phyloP scores from a whole-genome alignment of 2,329 filamentous ascomycete species.

The Aspergillus oerlinghausenensis region DNA sequence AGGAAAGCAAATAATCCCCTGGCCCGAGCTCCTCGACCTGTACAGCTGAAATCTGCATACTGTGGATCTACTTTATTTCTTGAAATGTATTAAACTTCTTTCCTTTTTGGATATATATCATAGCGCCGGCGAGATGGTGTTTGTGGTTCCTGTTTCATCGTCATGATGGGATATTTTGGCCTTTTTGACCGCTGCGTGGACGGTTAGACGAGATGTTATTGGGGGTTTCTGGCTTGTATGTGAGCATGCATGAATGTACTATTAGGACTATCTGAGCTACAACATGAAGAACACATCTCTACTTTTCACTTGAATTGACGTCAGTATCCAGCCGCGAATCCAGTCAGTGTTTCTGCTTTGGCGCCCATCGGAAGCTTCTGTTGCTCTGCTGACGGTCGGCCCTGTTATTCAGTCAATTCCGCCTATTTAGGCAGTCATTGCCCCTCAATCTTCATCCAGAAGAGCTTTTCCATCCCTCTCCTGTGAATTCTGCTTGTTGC shows the following conservation, averaged over 20 bases:
- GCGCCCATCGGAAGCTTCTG: neutral
- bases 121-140: slow-evolving; percentile 35
- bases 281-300: slow-evolving; percentile 9
- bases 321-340: neutral
- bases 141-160: slow-evolving; percentile 6
- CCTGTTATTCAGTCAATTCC: neutral
- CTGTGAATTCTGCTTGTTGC: neutral
- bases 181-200: neutral
- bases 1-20: slow-evolving; percentile 30
- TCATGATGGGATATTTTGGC: slow-evolving; percentile 12
- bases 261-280: neutral
- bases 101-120: slow-evolving; percentile 30
- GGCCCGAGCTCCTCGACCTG: slow-evolving; percentile 28
- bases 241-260: neutral
- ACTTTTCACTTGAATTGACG: slow-evolving; percentile 2
- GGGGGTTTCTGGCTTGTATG: slow-evolving; percentile 1
- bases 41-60: slow-evolving; percentile 13
- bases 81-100: slow-evolving; percentile 19
- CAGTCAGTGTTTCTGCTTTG: neutral
- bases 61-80: slow-evolving; percentile 10
- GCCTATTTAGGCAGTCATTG: neutral
- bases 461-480: neutral
- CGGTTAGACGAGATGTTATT: neutral
- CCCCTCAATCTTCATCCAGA: neutral
- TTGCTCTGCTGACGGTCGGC: neutral